A percentile compares a stretch with the other conserved stretches of the same genome.
phyloP scores from a whole-genome alignment of 208 protist genomes.

The Acanthamoeba triangularis region DNA sequence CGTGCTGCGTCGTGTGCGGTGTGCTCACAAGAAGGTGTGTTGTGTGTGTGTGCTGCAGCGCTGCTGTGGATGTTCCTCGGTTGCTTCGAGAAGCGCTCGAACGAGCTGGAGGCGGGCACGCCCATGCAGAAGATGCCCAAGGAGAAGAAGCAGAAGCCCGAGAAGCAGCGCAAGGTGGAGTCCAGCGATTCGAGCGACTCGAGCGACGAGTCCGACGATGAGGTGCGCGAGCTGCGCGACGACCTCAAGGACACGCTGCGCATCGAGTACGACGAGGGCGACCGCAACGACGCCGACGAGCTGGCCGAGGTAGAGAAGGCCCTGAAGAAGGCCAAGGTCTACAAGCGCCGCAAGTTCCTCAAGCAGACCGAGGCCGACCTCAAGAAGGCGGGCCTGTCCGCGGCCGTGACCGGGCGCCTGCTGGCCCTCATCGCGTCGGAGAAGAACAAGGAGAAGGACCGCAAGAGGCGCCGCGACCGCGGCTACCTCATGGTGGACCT shows the following conservation, averaged over 20 bases:
- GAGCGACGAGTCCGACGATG: neutral
- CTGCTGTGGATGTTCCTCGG: conserved; percentile 48
- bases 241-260: conserved; percentile 19
- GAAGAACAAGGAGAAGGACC: conserved; percentile 33
- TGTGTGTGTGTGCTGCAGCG: neutral
- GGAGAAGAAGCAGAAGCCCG: conserved; percentile 19
- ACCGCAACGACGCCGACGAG: neutral
- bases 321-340: conserved; percentile 4
- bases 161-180: neutral
- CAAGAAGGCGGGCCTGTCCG: neutral
- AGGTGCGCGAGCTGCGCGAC: neutral
- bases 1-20: neutral
- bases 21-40: neutral
- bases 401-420: neutral
- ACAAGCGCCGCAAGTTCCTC: conserved; percentile 3
- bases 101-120: neutral
- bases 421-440: conserved; percentile 28
- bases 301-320: conserved; percentile 24
- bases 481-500: conserved; percentile 60
- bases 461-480: conserved; percentile 15
- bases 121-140: conserved; percentile 59
- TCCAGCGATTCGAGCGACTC: conserved; percentile 24
- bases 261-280: neutral
- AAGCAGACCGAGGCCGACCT: conserved; percentile 18
- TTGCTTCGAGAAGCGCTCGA: neutral